These are phyloP conservation scores for Flaveria trinervia DNA, from an alignment of 129 eudicot species.

Conservation along the genomic window DNA sequence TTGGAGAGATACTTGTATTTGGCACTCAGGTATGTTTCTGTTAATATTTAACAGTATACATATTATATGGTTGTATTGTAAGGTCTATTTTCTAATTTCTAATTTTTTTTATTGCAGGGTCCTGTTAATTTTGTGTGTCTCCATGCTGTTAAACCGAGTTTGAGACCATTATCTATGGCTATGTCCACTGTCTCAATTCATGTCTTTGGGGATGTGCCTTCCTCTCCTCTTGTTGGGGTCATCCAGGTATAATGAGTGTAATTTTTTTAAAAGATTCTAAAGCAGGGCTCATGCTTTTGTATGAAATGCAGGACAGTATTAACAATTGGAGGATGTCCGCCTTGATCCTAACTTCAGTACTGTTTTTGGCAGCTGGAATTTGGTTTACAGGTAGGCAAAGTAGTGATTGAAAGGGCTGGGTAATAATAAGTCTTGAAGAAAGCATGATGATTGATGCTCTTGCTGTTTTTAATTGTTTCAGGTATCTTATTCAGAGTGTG, in stretches of 20 bases:
- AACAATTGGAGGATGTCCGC: constrained; percentile 74
- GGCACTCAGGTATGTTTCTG: constrained; percentile 77
- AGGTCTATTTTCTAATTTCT: background rate
- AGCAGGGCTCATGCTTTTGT: background rate
- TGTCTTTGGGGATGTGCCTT: constrained; percentile 93
- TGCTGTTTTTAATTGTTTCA: constrained; percentile 27
- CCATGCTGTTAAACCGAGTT: constrained; percentile 84
- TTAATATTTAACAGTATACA: background rate
- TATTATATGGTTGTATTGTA: background rate
- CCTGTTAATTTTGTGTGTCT: constrained; percentile 91
- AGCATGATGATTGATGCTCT: background rate
- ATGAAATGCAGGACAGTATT: constrained; percentile 56
- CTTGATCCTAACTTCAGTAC: constrained; percentile 54
- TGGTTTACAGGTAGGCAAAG: constrained; percentile 62
- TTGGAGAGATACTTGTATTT: constrained; percentile 86
- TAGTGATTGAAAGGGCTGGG: background rate
- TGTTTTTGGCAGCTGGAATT: constrained; percentile 64
- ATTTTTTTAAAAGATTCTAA: background rate
- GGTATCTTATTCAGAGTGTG: constrained; percentile 74
- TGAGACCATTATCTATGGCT: constrained; percentile 90
- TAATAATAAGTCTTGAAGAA: background rate
- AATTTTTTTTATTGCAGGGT: constrained; percentile 54
- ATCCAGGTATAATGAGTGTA: constrained; percentile 53
- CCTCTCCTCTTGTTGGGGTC: constrained; percentile 96
- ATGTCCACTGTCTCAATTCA: constrained; percentile 95